A percentile compares a stretch with the other conserved stretches of the same genome.
Conservation (phyloP, 2,329 filamentous ascomycete genomes). For the Arthroderma sp. region DNA sequence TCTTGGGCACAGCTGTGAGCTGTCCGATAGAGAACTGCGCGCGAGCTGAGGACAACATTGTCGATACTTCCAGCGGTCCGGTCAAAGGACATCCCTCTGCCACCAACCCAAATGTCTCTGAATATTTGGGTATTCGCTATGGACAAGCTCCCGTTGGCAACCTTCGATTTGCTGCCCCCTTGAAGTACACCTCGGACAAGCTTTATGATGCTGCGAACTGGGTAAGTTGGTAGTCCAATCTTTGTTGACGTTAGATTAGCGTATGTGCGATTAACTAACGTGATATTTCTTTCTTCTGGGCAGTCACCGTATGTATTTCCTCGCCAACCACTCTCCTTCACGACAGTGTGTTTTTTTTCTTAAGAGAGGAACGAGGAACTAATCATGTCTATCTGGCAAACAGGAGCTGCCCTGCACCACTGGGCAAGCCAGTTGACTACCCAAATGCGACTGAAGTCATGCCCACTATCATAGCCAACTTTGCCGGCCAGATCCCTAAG, state of each 20-base stretch:
- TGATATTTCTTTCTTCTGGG: too few relatives aligned
- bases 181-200: not conserved
- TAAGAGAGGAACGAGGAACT: too few relatives aligned
- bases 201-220: slow-evolving; percentile 2
- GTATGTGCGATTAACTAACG: too few relatives aligned
- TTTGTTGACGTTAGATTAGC: not conserved
- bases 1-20: slow-evolving; percentile 1
- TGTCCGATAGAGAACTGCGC: not conserved
- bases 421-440: slow-evolving; percentile 1
- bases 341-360: too few relatives aligned
- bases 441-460: slow-evolving; percentile 4
- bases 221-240: not conserved
- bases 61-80: slow-evolving; percentile 8
- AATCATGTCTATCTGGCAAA: too few relatives aligned
- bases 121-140: slow-evolving; percentile 11
- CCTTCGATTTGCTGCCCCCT: slow-evolving; percentile 8
- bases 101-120: slow-evolving; percentile 7
- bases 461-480: slow-evolving; percentile 3
- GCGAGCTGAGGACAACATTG: not conserved
- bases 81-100: slow-evolving; percentile 8
- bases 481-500: slow-evolving; percentile 5
- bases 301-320: too few relatives aligned
- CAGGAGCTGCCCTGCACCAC: too few relatives aligned
- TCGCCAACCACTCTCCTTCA: too few relatives aligned
- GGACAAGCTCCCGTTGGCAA: slow-evolving; percentile 7